Conservation (phyloP, 371 early-diverging fungal species). For the Entomophthora muscae region DNA sequence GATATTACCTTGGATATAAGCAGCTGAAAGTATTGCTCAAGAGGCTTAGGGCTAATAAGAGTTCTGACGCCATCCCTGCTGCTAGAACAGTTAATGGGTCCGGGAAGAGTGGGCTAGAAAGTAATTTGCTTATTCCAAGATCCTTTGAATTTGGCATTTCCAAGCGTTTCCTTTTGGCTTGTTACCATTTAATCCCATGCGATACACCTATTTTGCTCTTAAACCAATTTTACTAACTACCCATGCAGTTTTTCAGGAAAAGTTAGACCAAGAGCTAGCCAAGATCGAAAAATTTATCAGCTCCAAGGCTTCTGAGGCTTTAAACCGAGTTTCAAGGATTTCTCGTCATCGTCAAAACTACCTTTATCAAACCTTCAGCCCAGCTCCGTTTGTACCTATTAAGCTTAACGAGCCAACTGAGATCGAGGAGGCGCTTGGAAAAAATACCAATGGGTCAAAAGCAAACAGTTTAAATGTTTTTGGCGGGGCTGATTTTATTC, state of each 20-base stretch:
- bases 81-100: constrained; percentile 5
- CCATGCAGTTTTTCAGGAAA: neutral
- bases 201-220: too few species aligned
- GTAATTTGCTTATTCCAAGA: too few species aligned
- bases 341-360: neutral
- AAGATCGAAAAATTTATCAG: neutral
- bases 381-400: too few species aligned
- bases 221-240: too few species aligned
- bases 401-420: too few species aligned
- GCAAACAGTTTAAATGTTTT: neutral
- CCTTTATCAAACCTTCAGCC: neutral
- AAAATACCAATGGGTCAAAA: too few species aligned
- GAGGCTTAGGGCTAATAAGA: constrained; percentile 19
- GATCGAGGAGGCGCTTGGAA: too few species aligned
- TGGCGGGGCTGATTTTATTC: neutral
- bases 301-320: neutral
- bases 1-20: constrained; percentile 41
- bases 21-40: constrained; percentile 43
- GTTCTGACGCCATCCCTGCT: constrained; percentile 21
- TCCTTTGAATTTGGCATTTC: too few species aligned
- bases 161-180: too few species aligned
- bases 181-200: too few species aligned
- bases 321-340: neutral
- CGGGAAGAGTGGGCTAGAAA: neutral
- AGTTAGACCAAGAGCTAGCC: neutral